Base-by-base conservation (phyloP, 352 stramenopile genomes). In the Globisporangium spinosum region DNA sequence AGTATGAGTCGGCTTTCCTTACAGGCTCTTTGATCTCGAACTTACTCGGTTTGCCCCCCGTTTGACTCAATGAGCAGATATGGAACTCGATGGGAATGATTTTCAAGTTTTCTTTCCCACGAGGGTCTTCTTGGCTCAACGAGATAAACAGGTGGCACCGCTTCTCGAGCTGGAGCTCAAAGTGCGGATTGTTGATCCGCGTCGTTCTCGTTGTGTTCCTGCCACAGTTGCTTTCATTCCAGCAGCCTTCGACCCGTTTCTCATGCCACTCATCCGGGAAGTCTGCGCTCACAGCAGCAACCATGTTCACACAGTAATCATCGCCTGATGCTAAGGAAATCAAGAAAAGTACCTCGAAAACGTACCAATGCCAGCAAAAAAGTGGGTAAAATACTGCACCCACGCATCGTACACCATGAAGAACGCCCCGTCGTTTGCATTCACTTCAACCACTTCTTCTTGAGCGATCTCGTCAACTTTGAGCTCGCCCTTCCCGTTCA, bases 361-460 rank as follows among this genome's bases (percentile, higher is more conserved):
- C 77, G 17, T 73, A 95, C 87, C 89, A 17, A 97, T 92, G 22
- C 88, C 90, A 23, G 93, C 83, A 58, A 97, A 98, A 51, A 98
- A 93, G 49, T 96, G 87, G 0, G 89, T 97, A 68, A 96, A 98
- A 59, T 92, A 87, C 60, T 86, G 70, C 71, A 86, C 89, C 89
- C 89, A 97, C 1, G 89, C 91, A 27, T 92, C 82, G 65, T 77
- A 98, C 15, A 80, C 78, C 89, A 98, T 98, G 77, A 97, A 97
- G 64, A 98, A 98, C 2, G 90, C 97, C 2, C 92, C 92, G 61
- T 98, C 92, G 47, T 89, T 93, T 2, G 78, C 69, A 53, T 97
- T 97, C 23, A 91, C 76, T 17, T 94, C 85, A 7, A 89, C 70
- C 3, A 90, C 73, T 45, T 97, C 86, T 64, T 93, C 87, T 64